Percentiles rank a stretch among this genome's conserved stretches.
phyloP scores from a whole-genome alignment of 140 eudicot genomes.

The Erigeron philadelphicus region DNA sequence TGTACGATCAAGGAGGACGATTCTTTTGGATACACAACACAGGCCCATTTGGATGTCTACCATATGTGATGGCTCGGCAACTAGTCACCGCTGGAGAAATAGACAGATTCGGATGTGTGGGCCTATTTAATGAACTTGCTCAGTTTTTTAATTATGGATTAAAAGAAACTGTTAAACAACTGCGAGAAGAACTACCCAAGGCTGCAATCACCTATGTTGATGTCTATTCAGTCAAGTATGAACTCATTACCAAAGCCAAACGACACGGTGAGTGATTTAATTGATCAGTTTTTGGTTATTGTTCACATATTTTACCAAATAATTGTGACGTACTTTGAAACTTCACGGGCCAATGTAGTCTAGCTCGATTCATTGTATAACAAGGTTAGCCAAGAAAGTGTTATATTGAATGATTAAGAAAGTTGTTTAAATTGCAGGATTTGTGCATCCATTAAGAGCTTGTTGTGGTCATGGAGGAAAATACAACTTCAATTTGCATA shows the following conservation, averaged over 20 bases:
- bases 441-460: conserved; percentile 48
- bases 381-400: neutral
- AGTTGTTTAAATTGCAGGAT: conserved; percentile 42
- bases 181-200: conserved; percentile 42
- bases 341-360: too few species aligned
- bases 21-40: conserved; percentile 78
- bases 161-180: conserved; percentile 40
- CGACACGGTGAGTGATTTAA: conserved; percentile 31
- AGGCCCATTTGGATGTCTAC: conserved; percentile 72
- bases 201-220: conserved; percentile 73
- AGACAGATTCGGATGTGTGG: conserved; percentile 58
- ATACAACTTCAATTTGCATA: conserved; percentile 49
- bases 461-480: conserved; percentile 86
- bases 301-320: too few species aligned
- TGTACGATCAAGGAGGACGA: conserved; percentile 59
- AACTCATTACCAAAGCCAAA: conserved; percentile 49
- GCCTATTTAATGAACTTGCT: conserved; percentile 45
- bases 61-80: conserved; percentile 41
- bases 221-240: conserved; percentile 45
- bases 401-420: neutral
- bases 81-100: conserved; percentile 34
- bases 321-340: too few species aligned
- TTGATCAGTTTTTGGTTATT: neutral
- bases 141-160: conserved; percentile 45
- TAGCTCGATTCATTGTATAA: neutral